Evolutionary conservation across 192 early-diverging fungal genomes (phyloP), one percentile per base, ranked within the genome.

Genomic region (Umbelopsis vinacea): DNA sequence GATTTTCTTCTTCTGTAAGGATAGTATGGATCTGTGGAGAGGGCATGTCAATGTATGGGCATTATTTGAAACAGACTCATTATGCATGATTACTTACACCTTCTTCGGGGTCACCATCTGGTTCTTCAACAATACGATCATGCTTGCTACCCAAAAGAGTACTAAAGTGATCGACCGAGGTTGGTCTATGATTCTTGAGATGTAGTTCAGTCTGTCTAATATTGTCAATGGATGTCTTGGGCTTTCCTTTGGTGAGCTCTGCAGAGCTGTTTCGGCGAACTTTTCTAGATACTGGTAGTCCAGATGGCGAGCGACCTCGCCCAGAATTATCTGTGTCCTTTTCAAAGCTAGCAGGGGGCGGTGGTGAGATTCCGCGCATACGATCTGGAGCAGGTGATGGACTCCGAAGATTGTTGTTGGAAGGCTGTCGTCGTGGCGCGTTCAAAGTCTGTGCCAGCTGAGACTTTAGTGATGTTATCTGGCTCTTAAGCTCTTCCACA

Each of bases 391-490:
- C 57, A 37, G 57, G 57, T 19, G 57, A 63, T 6, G 57, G 57
- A 14, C 57, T 63, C 33, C 57, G 50, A n/a, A 52, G 47, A 19
- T 57, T 46, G 37, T 60, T 54, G 9, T n/a, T 19, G 22, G 67
- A 63, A 17, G 33, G 66, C 50, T 68, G 67, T 24, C 57, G 52
- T 4, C 60, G 67, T 15, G 74, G 67, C 4, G 67, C 88, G 52
- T 89, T 88, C 40, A 90, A 80, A 26, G 90, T 70, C 33, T 88
- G 82, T 48, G 88, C 72, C 63, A 94, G 81, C 78, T 94, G 92
- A 33, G 92, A 90, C 67, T 86, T 82, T 23, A 94, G 79, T 43
- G 84, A 83, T 37, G 89, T 83, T 50, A 93, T 91, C 79, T 95
- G 91, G 60, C 91, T 91, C 76, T 88, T 86, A 22, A 95, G 83